A percentile compares a stretch with the other conserved stretches of the same genome.
Evolutionary conservation across 306 rosid species (phyloP).

Genomic region (Morella rubra): DNA sequence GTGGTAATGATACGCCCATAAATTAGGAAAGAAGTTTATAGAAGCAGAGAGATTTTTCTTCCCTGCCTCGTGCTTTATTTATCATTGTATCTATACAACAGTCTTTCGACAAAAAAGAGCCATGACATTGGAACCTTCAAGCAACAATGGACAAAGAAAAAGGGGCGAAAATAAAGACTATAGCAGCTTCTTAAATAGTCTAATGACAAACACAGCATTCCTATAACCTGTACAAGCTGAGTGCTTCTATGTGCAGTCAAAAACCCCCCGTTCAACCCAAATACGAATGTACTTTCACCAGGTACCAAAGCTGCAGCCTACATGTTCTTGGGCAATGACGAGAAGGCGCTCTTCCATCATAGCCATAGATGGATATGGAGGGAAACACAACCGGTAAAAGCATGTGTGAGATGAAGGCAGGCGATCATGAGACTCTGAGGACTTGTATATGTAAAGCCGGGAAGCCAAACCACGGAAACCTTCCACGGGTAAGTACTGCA

Average conservation of each 20-base stretch:
- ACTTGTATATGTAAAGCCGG: conserved; percentile 57
- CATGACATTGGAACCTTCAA: conserved; percentile 34
- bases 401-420: conserved; percentile 93
- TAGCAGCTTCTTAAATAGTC: conserved; percentile 26
- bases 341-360: conserved; percentile 59
- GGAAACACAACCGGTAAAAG: conserved; percentile 70
- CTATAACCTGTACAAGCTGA: conserved; percentile 69
- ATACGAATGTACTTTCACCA: conserved; percentile 47
- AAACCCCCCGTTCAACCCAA: conserved; percentile 30
- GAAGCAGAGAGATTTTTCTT: conserved; percentile 25
- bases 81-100: conserved; percentile 44
- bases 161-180: conserved; percentile 22
- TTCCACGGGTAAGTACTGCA: conserved; percentile 87
- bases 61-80: conserved; percentile 44
- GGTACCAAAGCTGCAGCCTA: conserved; percentile 77
- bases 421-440: conserved; percentile 44
- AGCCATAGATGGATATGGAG: conserved; percentile 56
- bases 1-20: conserved; percentile 12
- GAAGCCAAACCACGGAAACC: conserved; percentile 80
- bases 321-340: conserved; percentile 83
- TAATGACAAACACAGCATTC: conserved; percentile 30
- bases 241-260: conserved; percentile 49
- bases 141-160: no score
- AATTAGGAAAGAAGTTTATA: conserved; percentile 8
- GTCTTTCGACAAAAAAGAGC: conserved; percentile 23